Evolutionary conservation across 352 stramenopile species (phyloP).

Genomic region (Globisporangium cystogenes): DNA sequence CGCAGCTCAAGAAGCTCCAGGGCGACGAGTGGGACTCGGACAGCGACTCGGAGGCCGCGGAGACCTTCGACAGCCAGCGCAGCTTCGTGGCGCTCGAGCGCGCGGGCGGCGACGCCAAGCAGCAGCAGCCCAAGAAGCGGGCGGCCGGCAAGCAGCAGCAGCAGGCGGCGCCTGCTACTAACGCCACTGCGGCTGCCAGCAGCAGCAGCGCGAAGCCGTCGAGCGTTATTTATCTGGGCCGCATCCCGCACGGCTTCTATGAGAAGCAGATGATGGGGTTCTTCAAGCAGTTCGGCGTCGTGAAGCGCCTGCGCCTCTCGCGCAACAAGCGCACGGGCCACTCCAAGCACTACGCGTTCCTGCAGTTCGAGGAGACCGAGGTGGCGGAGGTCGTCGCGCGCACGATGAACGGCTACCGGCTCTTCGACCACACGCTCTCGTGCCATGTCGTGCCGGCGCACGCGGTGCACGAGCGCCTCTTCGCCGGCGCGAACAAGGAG

Average conservation of each 20-base stretch:
- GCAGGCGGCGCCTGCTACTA: conserved; percentile 17
- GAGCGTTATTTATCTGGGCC: conserved; percentile 95
- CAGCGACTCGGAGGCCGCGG: conserved; percentile 48
- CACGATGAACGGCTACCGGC: conserved; percentile 95
- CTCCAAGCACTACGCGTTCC: conserved; percentile 95
- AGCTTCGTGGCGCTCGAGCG: conserved; percentile 51
- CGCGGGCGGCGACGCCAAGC: conserved; percentile 14
- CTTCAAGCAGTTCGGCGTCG: conserved; percentile 95
- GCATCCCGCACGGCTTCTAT: conserved; percentile 95
- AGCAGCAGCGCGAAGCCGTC: conserved; percentile 40
- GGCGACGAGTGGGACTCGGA: conserved; percentile 85
- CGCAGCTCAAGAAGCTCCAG: conserved; percentile 77
- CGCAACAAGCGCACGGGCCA: conserved; percentile 94
- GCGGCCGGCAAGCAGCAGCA: conserved; percentile 29
- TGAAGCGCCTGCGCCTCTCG: conserved; percentile 89
- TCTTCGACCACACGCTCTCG: conserved; percentile 92
- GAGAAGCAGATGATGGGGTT: conserved; percentile 95
- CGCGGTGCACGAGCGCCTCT: conserved; percentile 87
- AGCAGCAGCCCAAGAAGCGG: conserved; percentile 50
- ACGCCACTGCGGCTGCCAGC: conserved; percentile 1
- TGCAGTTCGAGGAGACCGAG: conserved; percentile 93
- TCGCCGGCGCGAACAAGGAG: conserved; percentile 76
- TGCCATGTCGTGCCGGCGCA: conserved; percentile 89
- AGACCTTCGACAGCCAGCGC: conserved; percentile 35
- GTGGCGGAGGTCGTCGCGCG: conserved; percentile 91